Evolutionary conservation across 2,329 filamentous ascomycete genomes (phyloP), one percentile per base, ranked within the genome.

Genomic region (Colletotrichum sp.): DNA sequence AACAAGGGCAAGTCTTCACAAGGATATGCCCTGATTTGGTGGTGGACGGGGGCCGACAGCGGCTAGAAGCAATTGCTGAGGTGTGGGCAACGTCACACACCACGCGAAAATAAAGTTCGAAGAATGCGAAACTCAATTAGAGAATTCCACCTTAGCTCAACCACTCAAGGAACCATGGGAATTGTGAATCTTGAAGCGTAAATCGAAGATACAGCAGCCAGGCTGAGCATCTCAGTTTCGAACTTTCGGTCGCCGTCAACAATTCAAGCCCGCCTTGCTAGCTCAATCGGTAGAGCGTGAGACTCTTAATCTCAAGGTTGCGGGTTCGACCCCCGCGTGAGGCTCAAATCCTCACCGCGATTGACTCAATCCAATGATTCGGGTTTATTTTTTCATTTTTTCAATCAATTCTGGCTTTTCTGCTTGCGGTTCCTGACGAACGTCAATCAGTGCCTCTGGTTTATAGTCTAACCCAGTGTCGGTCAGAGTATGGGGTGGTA

Each of bases 271-370:
- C 72, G 72, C 72, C 72, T 75, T 75, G 72, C 72, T 75, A 75
- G 72, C 72, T 75, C 72, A 75, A 69, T 73, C 64, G 74, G 70
- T 73, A 75, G 73, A 75, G 73, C 73, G 68, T 75, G 88, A 92
- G 92, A 93, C 92, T 93, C 92, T 90, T 90, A 90, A 77, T 77
- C 75, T 77, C 72, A 77, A 77, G 75, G 75, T 76, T 77, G 72
- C 67, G 75, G 75, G 78, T 78, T 79, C 78, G 78, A 79, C 78
- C 78, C 78, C 78, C 78, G 77, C 78, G 78, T 75, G 73, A 72
- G 73, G 73, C 73, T 75, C 73, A 67, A 72, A 63, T 68, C 73
- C 73, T 67, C 73, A 75, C 63, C 38, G 63, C 73, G 55, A 67
- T 68, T 72, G 73, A 36, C 26, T 13, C 1, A 21, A n/a, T 13